Evolutionary conservation across 1,284 basidiomycete species (phyloP).

Genomic region (Lentinus polychrous): DNA sequence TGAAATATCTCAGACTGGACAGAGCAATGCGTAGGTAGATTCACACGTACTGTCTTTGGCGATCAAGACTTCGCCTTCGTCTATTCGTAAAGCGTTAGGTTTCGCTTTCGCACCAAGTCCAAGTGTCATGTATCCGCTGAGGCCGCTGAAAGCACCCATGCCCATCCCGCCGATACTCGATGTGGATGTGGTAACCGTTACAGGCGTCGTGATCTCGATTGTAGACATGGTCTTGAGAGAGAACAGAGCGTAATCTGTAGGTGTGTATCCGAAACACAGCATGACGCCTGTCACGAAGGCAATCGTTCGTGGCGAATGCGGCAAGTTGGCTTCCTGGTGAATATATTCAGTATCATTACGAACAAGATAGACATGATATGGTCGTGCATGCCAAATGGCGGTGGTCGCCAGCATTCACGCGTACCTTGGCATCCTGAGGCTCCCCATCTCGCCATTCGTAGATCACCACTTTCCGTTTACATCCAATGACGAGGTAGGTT

Average conservation of each 20-base stretch:
- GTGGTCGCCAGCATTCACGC: conserved; percentile 9
- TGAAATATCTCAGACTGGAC: not conserved
- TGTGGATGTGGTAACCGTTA: conserved; percentile 33
- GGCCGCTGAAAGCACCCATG: conserved; percentile 56
- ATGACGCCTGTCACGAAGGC: conserved; percentile 59
- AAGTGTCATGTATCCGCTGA: conserved; percentile 87
- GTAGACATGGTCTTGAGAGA: conserved; percentile 53
- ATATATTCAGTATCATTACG: conserved; percentile 5
- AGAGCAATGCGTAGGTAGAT: not conserved
- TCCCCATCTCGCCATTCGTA: conserved; percentile 87
- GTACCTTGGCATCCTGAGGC: conserved; percentile 67
- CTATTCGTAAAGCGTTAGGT: conserved; percentile 54
- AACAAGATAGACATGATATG: not conserved
- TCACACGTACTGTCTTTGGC: conserved; percentile 70
- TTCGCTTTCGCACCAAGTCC: conserved; percentile 71
- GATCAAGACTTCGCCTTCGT: conserved; percentile 67
- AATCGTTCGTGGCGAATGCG: conserved; percentile 79
- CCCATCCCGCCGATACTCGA: conserved; percentile 40
- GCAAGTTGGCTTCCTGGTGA: conserved; percentile 69
- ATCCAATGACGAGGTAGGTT: conserved; percentile 82
- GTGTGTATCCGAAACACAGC: conserved; percentile 73
- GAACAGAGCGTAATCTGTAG: conserved; percentile 72
- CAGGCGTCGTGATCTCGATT: conserved; percentile 50
- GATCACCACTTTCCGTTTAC: conserved; percentile 77
- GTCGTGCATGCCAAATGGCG: conserved; percentile 10